Conservation (phyloP, 2,329 filamentous ascomycete genomes). For the Cercospora sp. region DNA sequence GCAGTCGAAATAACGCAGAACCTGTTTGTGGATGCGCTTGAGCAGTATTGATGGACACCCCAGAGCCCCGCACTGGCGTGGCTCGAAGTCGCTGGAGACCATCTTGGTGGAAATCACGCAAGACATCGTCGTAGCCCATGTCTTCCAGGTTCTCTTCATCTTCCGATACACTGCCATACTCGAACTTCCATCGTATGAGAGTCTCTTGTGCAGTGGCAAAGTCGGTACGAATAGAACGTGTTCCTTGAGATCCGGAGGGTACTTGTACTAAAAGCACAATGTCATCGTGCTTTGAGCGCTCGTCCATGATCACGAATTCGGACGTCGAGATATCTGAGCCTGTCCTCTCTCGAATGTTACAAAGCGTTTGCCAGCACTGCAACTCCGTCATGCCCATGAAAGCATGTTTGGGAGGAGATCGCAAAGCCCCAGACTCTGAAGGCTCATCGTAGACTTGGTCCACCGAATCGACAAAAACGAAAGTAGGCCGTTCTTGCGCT, state of each 20-base stretch:
- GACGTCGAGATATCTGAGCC: neutral
- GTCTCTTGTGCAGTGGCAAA: neutral
- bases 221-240: neutral
- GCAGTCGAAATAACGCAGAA: neutral
- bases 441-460: neutral
- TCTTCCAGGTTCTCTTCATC: neutral
- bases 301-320: neutral
- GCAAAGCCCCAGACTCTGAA: neutral
- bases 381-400: neutral
- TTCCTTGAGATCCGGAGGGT: neutral
- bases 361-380: neutral
- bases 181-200: neutral
- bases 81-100: neutral
- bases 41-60: neutral
- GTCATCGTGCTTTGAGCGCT: neutral
- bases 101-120: neutral
- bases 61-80: neutral
- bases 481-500: neutral
- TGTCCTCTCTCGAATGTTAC: neutral
- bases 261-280: neutral
- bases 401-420: neutral
- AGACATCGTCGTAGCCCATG: neutral
- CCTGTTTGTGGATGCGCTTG: neutral
- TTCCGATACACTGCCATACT: neutral
- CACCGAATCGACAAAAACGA: neutral